A percentile compares a stretch with the other conserved stretches of the same genome.
These are phyloP conservation scores for Populus nigra DNA, from an alignment of 345 rosid species.

Conservation along the genomic window DNA sequence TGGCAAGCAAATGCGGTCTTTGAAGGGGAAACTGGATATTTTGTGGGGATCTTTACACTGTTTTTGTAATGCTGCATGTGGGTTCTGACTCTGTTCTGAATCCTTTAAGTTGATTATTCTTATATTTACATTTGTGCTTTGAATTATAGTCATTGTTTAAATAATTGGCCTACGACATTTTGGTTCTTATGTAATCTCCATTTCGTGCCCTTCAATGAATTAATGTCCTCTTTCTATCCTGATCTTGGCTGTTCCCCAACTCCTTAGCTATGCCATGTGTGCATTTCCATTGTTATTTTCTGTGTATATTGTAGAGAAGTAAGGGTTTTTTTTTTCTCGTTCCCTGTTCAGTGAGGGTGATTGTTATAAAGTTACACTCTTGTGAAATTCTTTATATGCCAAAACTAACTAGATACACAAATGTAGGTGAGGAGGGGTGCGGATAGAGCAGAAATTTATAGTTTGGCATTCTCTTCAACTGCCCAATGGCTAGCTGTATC, in stretches of 20 bases:
- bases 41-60: not conserved
- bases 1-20: not conserved
- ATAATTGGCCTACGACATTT: not conserved
- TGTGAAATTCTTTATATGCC: not conserved
- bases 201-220: not conserved
- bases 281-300: not conserved
- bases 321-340: not conserved
- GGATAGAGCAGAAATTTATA: constrained; percentile 94
- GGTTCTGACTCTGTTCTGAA: not conserved
- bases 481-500: constrained; percentile 94
- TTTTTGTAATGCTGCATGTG: not conserved
- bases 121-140: not conserved
- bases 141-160: not conserved
- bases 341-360: not conserved
- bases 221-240: not conserved
- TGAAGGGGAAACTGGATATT: not conserved
- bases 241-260: not conserved
- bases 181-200: not conserved
- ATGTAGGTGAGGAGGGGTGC: constrained; percentile 94
- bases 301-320: not conserved
- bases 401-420: not conserved
- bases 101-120: not conserved
- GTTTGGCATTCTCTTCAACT: constrained; percentile 87
- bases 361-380: not conserved
- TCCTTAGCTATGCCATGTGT: too few species aligned